Conservation (phyloP, 768 basidiomycete species). For the Phylloporus sp. region DNA sequence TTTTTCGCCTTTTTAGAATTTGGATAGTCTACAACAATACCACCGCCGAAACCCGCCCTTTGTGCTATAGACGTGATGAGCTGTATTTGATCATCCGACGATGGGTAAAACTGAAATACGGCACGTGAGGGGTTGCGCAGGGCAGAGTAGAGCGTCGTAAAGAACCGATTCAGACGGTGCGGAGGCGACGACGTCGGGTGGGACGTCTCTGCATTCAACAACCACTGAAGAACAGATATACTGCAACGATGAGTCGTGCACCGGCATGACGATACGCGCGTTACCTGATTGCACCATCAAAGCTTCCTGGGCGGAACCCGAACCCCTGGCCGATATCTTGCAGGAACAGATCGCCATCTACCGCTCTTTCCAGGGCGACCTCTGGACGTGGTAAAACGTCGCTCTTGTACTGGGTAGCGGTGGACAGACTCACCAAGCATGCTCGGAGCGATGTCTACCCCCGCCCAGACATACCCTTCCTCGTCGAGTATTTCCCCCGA, state of each 20-base stretch:
- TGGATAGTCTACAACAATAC: constrained; percentile 94
- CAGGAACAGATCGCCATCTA: constrained; percentile 92
- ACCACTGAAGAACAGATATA: constrained; percentile 98
- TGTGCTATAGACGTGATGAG: constrained; percentile 91
- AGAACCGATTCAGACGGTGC: constrained; percentile 81
- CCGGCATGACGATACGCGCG: constrained; percentile 10
- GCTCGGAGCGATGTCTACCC: constrained; percentile 91
- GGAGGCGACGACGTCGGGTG: constrained; percentile 86
- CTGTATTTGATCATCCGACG: constrained; percentile 94
- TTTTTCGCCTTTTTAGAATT: constrained; percentile 95
- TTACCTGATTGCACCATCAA: constrained; percentile 96
- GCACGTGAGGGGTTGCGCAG: constrained; percentile 83
- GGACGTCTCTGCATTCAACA: constrained; percentile 93
- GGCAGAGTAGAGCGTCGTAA: constrained; percentile 85
- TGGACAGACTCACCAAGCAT: constrained; percentile 74
- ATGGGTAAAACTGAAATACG: constrained; percentile 92
- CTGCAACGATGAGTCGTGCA: constrained; percentile 37
- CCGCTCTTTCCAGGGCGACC: constrained; percentile 91
- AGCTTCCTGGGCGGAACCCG: constrained; percentile 93
- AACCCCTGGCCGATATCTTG: constrained; percentile 99
- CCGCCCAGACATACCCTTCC: constrained; percentile 89
- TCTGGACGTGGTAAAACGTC: constrained; percentile 43
- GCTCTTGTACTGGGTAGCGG: not conserved
- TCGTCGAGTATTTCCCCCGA: constrained; percentile 96
- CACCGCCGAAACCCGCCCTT: constrained; percentile 94